Percentiles rank a stretch among this genome's conserved stretches.
These are phyloP conservation scores for Rhizopogon roseolus DNA, from an alignment of 768 basidiomycete genomes.

Conservation along the genomic window DNA sequence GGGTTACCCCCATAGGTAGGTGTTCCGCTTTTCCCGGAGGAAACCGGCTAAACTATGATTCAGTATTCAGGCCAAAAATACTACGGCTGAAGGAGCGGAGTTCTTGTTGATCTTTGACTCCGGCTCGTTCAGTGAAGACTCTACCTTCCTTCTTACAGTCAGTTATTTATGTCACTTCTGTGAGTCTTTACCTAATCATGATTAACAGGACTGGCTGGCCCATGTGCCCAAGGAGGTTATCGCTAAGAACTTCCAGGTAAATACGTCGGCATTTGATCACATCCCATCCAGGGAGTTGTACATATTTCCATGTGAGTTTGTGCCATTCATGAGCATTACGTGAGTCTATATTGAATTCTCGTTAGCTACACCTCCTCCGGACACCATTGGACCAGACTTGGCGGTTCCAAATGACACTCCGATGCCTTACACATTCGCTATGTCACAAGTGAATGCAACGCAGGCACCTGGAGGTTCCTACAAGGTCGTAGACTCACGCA, in stretches of 20 bases:
- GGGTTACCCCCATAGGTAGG: constrained; percentile 43
- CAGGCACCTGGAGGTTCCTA: constrained; percentile 49
- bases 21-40: too few species aligned
- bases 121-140: constrained; percentile 49
- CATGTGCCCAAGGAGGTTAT: constrained; percentile 56
- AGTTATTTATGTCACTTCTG: neutral
- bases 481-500: constrained; percentile 53
- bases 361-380: constrained; percentile 37
- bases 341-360: neutral
- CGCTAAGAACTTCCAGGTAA: constrained; percentile 58
- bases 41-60: neutral
- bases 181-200: neutral
- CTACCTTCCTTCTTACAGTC: constrained; percentile 43
- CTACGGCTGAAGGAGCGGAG: constrained; percentile 41
- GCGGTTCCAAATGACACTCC: constrained; percentile 46
- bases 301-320: constrained; percentile 41
- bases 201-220: constrained; percentile 59
- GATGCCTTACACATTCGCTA: constrained; percentile 47
- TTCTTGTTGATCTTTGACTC: constrained; percentile 45
- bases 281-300: constrained; percentile 52
- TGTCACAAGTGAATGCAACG: constrained; percentile 42
- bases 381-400: constrained; percentile 37
- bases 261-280: constrained; percentile 44
- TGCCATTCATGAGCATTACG: neutral
- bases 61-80: constrained; percentile 47